Evolutionary conservation across 2,329 filamentous ascomycete genomes (phyloP).

Genomic region (Fusarium liriodendri): DNA sequence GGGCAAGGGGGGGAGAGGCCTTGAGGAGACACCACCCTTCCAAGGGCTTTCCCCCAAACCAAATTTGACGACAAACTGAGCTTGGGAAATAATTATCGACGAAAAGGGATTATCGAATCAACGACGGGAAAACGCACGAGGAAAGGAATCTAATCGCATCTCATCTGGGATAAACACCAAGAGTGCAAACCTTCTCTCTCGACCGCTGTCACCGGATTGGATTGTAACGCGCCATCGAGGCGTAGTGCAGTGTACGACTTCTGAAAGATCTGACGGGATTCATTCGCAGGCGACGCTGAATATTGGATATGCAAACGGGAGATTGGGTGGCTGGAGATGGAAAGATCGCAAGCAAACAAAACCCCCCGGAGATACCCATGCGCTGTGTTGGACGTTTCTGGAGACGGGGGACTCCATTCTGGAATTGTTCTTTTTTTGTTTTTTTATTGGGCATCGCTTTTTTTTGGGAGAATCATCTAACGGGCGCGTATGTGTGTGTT

Average conservation of each 20-base stretch:
- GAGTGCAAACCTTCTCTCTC: constrained; percentile 19
- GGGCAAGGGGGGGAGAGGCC: constrained; percentile 15
- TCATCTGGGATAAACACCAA: constrained; percentile 1
- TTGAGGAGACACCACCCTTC: constrained; percentile 12
- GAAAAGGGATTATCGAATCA: constrained; percentile 22
- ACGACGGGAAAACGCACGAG: constrained; percentile 25
- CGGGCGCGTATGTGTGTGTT: constrained; percentile 32
- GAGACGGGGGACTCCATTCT: constrained; percentile 45
- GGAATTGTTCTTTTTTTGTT: constrained; percentile 37
- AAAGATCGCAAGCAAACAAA: constrained; percentile 42
- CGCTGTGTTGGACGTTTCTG: constrained; percentile 41
- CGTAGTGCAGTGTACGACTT: constrained; percentile 44
- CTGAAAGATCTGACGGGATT: constrained; percentile 25
- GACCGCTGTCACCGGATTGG: constrained; percentile 33
- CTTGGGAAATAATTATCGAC: constrained; percentile 35
- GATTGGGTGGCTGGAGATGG: constrained; percentile 41
- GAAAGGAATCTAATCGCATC: constrained; percentile 17
- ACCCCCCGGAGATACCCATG: constrained; percentile 46
- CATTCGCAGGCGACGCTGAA: constrained; percentile 29
- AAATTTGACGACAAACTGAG: constrained; percentile 21
- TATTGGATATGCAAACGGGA: constrained; percentile 42
- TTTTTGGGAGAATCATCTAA: constrained; percentile 25
- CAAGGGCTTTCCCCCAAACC: constrained; percentile 11
- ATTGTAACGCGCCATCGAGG: constrained; percentile 39
- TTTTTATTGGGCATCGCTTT: constrained; percentile 22